Evolutionary conservation across 2,329 filamentous ascomycete genomes (phyloP).

Genomic region (Hirsutella thompsonii): DNA sequence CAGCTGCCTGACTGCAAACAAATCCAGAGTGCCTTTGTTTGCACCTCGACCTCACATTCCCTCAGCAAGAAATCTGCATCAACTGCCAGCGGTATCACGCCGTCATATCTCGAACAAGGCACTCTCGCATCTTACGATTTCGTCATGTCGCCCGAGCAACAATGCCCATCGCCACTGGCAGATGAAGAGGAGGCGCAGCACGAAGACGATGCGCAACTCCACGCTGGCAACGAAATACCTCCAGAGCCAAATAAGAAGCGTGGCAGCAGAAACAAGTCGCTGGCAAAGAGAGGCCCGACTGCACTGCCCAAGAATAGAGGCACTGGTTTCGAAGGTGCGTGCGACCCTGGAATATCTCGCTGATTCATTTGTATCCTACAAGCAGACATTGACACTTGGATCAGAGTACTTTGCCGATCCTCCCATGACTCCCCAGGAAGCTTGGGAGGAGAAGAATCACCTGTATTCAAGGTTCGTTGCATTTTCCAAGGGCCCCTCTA

Average conservation of each 20-base stretch:
- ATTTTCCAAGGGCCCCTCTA: background rate
- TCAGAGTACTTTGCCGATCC: slow-evolving; percentile 68
- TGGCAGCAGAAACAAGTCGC: slow-evolving; percentile 9
- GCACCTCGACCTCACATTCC: no score
- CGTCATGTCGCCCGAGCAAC: no score
- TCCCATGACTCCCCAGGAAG: slow-evolving; percentile 60
- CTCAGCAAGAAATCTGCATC: no score
- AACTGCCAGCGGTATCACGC: no score
- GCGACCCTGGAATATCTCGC: background rate
- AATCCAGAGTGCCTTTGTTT: no score
- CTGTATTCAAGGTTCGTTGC: slow-evolving; percentile 52
- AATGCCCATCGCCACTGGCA: background rate
- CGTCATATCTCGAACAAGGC: no score
- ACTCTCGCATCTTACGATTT: no score
- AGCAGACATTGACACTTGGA: background rate
- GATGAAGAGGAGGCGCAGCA: background rate
- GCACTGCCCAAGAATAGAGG: slow-evolving; percentile 28
- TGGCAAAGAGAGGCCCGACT: slow-evolving; percentile 21
- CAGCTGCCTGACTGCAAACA: no score
- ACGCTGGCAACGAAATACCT: background rate
- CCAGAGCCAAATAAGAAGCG: slow-evolving; percentile 7
- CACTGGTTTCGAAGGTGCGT: slow-evolving; percentile 57
- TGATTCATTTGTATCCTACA: background rate
- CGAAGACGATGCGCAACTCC: background rate
- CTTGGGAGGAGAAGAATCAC: slow-evolving; percentile 45